phyloP scores from a whole-genome alignment of 345 rosid species.

The Citrus mangshanensis region DNA sequence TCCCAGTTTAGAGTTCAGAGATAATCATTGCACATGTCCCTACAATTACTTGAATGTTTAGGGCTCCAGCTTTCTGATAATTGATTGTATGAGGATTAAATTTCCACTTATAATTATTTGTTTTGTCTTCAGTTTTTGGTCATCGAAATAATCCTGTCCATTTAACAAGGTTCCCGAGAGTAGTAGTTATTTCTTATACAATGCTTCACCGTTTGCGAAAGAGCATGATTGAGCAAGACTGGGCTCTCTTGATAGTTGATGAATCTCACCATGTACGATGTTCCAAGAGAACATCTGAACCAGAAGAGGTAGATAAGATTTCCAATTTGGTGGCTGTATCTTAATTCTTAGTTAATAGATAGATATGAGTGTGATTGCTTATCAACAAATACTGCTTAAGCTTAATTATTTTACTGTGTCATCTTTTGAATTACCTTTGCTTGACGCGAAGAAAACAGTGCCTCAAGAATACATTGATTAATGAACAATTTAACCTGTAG shows the following conservation, averaged over 20 bases:
- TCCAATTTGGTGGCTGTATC: neutral
- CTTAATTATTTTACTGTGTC: neutral
- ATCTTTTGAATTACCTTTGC: neutral
- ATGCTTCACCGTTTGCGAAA: conserved; percentile 79
- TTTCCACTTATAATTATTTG: neutral
- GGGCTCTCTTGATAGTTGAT: conserved; percentile 88
- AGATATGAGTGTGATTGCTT: neutral
- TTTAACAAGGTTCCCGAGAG: conserved; percentile 66
- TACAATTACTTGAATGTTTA: neutral
- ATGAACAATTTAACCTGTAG: neutral
- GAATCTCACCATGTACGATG: conserved; percentile 93
- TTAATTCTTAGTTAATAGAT: neutral
- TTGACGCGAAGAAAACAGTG: neutral
- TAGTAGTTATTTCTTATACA: conserved; percentile 85
- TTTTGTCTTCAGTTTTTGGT: conserved; percentile 68
- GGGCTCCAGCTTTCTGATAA: neutral
- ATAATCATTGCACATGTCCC: neutral
- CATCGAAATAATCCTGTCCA: conserved; percentile 71
- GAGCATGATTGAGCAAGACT: conserved; percentile 68
- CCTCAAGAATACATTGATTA: neutral
- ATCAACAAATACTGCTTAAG: neutral
- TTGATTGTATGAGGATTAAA: neutral
- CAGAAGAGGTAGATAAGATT: conserved; percentile 59
- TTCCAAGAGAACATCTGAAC: conserved; percentile 64
- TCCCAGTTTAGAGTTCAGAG: conserved; percentile 1